These are phyloP conservation scores for Alternaria sp. DNA, from an alignment of 2,329 filamentous ascomycete genomes.

Conservation along the genomic window DNA sequence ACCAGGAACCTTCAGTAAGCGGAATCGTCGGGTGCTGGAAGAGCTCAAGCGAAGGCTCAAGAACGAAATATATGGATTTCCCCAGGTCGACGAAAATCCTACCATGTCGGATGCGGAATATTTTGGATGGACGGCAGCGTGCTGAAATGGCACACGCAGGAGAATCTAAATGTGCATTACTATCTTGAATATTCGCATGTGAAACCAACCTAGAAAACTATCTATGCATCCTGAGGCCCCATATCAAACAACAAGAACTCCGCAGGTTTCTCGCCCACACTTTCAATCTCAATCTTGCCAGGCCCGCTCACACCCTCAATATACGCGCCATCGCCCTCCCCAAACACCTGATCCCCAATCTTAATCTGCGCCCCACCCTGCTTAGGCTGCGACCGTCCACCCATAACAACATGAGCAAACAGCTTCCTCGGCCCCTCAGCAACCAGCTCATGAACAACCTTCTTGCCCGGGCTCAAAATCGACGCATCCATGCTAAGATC, in stretches of 20 bases:
- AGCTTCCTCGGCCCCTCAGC: slow-evolving; percentile 71
- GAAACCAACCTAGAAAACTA: not conserved
- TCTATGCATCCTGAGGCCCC: slow-evolving; percentile 42
- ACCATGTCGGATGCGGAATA: not conserved
- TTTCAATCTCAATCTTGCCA: slow-evolving; percentile 54
- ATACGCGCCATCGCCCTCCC: slow-evolving; percentile 83
- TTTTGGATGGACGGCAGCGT: not conserved
- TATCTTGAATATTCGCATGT: not conserved
- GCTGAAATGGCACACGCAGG: not conserved
- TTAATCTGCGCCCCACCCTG: slow-evolving; percentile 74
- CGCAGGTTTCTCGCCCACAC: slow-evolving; percentile 53
- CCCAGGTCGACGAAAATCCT: not conserved
- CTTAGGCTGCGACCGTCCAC: slow-evolving; percentile 60
- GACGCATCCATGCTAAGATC: slow-evolving; percentile 84
- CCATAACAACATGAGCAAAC: slow-evolving; percentile 82
- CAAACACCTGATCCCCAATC: slow-evolving; percentile 70
- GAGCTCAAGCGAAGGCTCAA: not conserved
- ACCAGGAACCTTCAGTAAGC: not conserved
- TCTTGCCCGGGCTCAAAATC: slow-evolving; percentile 69
- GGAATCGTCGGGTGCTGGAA: not conserved
- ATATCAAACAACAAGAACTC: slow-evolving; percentile 61
- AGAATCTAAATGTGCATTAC: not conserved
- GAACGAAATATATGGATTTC: not conserved
- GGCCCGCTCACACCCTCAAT: slow-evolving; percentile 60
- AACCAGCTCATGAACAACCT: slow-evolving; percentile 76